Evolutionary conservation across 345 rosid genomes (phyloP), one percentile per base, ranked within the genome.

Genomic region (Erysimum cheiranthoides): DNA sequence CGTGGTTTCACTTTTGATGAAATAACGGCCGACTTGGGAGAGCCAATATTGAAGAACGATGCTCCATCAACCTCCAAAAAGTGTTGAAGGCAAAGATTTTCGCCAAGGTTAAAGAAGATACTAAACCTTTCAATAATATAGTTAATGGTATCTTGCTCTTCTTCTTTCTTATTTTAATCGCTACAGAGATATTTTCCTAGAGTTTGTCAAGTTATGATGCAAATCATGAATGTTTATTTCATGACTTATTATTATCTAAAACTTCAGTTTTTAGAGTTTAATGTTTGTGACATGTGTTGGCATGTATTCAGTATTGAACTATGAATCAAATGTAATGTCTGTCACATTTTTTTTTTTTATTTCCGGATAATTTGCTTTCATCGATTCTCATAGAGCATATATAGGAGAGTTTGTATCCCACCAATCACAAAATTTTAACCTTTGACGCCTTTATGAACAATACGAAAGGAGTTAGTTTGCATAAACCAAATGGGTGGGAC

Each of bases 1-100:
- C 60, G 53, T 1, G 58, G 65, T 34, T 61, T 25, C 10, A 54
- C 65, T 28, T 57, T 64, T 64, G 46, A 45, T 45, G 58, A 73
- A 10, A 21, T 73, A 2, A 11, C 5, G 3, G 70, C 47, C 8
- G 38, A 35, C 9, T 34, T 64, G 10, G 65, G 64, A 4, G 17
- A 73, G 32, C 57, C 38, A 16, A 9, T 3, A 34, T 2, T 25
- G 39, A 27, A n/a, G 49, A 53, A 1, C 8, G 13, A 21, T 64
- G 54, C 14, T 39, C 4, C 68, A 50, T 40, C 35, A 12, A 64
- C 56, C 30, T 64, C 30, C 40, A 31, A 3, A 3, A 45, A 64
- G 1, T 45, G n/a, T 45, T 13, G 32, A 2, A 10, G 2, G 0
- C 9, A 6, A 61, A 12, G 27, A 5, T 34, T 34, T 35, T 56